Percentiles rank a stretch among this genome's conserved stretches.
These are phyloP conservation scores for Mycena albidolilacea DNA, from an alignment of 768 basidiomycete species.

Conservation along the genomic window DNA sequence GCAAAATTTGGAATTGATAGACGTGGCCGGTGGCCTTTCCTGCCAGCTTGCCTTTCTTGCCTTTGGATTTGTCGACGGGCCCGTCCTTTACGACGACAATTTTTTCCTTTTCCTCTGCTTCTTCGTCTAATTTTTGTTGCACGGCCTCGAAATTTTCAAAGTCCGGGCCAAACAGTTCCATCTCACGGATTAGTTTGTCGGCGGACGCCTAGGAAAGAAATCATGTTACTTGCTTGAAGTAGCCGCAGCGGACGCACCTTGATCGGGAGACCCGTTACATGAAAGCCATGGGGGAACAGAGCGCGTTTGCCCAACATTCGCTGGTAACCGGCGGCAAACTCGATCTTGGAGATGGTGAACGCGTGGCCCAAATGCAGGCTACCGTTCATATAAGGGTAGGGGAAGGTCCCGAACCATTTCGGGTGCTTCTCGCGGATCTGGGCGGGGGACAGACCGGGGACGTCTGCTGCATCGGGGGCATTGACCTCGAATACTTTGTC, in stretches of 20 bases:
- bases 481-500: constrained; percentile 88
- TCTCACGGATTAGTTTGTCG: constrained; percentile 97
- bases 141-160: constrained; percentile 79
- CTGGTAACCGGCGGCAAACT: constrained; percentile 96
- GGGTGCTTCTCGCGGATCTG: constrained; percentile 85
- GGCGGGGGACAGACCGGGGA: constrained; percentile 71
- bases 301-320: constrained; percentile 95
- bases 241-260: constrained; percentile 73
- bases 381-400: constrained; percentile 99
- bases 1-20: constrained; percentile 99
- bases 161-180: constrained; percentile 94
- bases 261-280: constrained; percentile 99
- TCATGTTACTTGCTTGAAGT: not conserved
- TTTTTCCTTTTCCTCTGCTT: constrained; percentile 63
- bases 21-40: constrained; percentile 94
- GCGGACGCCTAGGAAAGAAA: constrained; percentile 79
- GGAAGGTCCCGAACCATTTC: constrained; percentile 98
- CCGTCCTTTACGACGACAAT: constrained; percentile 59
- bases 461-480: constrained; percentile 80
- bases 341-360: constrained; percentile 98
- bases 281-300: constrained; percentile 97
- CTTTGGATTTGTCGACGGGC: constrained; percentile 76
- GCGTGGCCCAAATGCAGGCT: constrained; percentile 97
- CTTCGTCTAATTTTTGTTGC: constrained; percentile 57
- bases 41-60: constrained; percentile 94